Percentiles rank a stretch among this genome's conserved stretches.
Evolutionary conservation across 768 basidiomycete genomes (phyloP).

Genomic region (Xerocomellus dryophilus): DNA sequence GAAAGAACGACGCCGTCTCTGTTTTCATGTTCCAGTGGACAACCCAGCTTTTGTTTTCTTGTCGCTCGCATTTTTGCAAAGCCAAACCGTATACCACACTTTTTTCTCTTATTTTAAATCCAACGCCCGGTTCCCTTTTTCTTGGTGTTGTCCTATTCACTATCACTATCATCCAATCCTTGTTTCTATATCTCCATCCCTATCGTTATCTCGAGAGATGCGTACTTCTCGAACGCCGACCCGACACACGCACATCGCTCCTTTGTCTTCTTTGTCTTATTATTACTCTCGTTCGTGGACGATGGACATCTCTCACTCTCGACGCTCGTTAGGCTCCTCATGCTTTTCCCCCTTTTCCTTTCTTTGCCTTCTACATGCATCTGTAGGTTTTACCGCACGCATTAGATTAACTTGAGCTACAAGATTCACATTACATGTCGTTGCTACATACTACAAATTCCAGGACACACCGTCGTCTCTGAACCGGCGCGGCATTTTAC

Average conservation of each 20-base stretch:
- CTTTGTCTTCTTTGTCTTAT: background rate
- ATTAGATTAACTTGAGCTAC: slow-evolving; percentile 8
- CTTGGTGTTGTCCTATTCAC: background rate
- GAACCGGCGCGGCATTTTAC: background rate
- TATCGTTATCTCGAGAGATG: slow-evolving; percentile 5
- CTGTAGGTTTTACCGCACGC: slow-evolving; percentile 13
- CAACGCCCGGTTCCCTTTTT: background rate
- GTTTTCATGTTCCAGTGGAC: slow-evolving; percentile 4
- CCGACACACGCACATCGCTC: slow-evolving; percentile 14
- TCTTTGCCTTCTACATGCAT: background rate
- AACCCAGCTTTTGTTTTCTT: background rate
- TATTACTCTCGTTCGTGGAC: slow-evolving; percentile 2
- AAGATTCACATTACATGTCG: slow-evolving; percentile 1
- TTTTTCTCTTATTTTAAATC: slow-evolving; percentile 4
- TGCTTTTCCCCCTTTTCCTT: background rate
- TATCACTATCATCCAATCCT: background rate
- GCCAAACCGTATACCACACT: slow-evolving; percentile 16
- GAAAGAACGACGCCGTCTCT: no score
- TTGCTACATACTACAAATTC: slow-evolving; percentile 6
- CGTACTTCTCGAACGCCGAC: background rate
- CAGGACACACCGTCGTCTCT: background rate
- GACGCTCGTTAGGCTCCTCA: slow-evolving; percentile 7
- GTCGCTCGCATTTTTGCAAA: slow-evolving; percentile 4
- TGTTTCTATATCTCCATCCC: background rate
- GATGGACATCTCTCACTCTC: background rate